A percentile compares a stretch with the other conserved stretches of the same genome.
These are phyloP conservation scores for Petunia hybrid DNA, from an alignment of 305 asterid genomes.

Conservation along the genomic window DNA sequence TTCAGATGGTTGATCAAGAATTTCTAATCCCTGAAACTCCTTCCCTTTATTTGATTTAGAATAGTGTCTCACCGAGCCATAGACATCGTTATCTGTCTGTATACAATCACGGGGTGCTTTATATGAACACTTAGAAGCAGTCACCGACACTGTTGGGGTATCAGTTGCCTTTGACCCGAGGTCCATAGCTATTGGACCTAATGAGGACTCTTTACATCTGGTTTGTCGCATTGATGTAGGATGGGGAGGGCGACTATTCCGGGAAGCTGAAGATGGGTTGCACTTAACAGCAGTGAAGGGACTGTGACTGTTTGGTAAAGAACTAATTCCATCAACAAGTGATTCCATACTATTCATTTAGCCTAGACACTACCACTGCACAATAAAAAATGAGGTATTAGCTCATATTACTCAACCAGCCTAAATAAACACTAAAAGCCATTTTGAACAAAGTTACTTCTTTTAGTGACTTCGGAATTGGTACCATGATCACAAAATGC, in stretches of 20 bases:
- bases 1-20: slow-evolving; percentile 38
- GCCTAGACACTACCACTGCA: slow-evolving; percentile 43
- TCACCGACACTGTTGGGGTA: slow-evolving; percentile 43
- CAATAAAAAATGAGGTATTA: slow-evolving; percentile 32
- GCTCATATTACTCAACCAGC: background rate
- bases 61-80: slow-evolving; percentile 33
- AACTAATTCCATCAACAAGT: slow-evolving; percentile 64
- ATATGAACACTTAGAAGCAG: slow-evolving; percentile 50
- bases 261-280: slow-evolving; percentile 45
- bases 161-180: slow-evolving; percentile 43
- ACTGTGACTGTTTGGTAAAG: slow-evolving; percentile 57
- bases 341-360: slow-evolving; percentile 58
- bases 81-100: slow-evolving; percentile 32
- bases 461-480: background rate
- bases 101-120: slow-evolving; percentile 42
- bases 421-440: background rate
- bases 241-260: slow-evolving; percentile 62
- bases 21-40: slow-evolving; percentile 35
- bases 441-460: slow-evolving; percentile 1
- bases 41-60: slow-evolving; percentile 48
- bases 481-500: background rate
- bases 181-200: slow-evolving; percentile 42
- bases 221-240: slow-evolving; percentile 54
- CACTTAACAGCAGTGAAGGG: slow-evolving; percentile 48
- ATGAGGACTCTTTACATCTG: slow-evolving; percentile 52